Evolutionary conservation across 768 basidiomycete genomes (phyloP).

Genomic region (Lanmaoa pseudosensibilis): DNA sequence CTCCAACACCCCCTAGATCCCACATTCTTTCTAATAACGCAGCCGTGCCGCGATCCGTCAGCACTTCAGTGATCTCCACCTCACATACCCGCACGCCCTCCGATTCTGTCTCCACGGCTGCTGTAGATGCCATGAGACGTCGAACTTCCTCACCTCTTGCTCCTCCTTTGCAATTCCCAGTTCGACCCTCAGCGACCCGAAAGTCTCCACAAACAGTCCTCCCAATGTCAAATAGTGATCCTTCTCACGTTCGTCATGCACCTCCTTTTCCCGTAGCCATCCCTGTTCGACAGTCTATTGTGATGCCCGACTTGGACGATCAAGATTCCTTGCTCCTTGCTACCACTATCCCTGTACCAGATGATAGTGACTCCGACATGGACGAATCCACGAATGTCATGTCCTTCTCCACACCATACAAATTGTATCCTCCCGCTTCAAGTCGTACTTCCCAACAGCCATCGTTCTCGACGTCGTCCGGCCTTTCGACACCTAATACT

Average conservation of each 20-base stretch:
- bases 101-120: constrained; percentile 31
- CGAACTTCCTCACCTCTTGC: constrained; percentile 54
- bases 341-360: constrained; percentile 72
- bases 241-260: constrained; percentile 21
- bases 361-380: constrained; percentile 69
- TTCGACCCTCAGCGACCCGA: constrained; percentile 37
- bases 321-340: constrained; percentile 72
- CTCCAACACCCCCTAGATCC: constrained; percentile 43
- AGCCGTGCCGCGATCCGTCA: constrained; percentile 45
- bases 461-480: constrained; percentile 57
- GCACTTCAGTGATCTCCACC: constrained; percentile 29
- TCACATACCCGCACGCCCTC: constrained; percentile 48
- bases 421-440: constrained; percentile 43
- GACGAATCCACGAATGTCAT: constrained; percentile 57
- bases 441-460: constrained; percentile 42
- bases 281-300: constrained; percentile 45
- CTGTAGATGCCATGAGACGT: constrained; percentile 35
- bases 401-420: constrained; percentile 72
- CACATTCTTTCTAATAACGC: constrained; percentile 42
- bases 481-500: constrained; percentile 46
- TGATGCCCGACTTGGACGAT: constrained; percentile 42
- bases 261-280: constrained; percentile 23
- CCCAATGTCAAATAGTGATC: constrained; percentile 34
- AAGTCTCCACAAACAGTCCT: constrained; percentile 40
- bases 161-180: constrained; percentile 28